These are phyloP conservation scores for Spinacia oleracea DNA, from an alignment of 179 eudicot genomes.

Conservation along the genomic window DNA sequence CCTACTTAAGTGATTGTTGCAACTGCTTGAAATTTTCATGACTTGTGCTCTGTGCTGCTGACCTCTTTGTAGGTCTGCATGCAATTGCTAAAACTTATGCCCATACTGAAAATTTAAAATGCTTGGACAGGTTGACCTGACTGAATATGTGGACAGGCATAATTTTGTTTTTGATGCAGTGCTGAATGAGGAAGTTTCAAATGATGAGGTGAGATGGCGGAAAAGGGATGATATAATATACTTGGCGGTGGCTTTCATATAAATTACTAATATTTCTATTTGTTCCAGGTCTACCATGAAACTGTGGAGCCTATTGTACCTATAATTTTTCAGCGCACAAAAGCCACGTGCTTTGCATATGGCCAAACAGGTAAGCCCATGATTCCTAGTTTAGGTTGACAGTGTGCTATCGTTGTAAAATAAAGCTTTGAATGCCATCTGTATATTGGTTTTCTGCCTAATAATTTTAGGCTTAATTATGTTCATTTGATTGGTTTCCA, in stretches of 20 bases:
- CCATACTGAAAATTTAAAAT: neutral
- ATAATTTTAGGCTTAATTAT: neutral
- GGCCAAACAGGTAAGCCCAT: conserved; percentile 82
- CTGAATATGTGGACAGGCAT: conserved; percentile 91
- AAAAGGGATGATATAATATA: neutral
- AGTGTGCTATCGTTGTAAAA: neutral
- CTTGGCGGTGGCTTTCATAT: neutral
- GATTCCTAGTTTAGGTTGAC: neutral
- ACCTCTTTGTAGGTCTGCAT: neutral
- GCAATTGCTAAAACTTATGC: neutral
- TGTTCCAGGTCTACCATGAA: conserved; percentile 78
- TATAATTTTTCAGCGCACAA: conserved; percentile 92
- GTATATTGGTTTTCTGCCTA: neutral
- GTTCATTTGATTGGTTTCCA: neutral
- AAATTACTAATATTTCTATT: conserved; percentile 1
- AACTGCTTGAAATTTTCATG: neutral
- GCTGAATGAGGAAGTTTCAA: conserved; percentile 94
- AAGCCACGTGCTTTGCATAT: conserved; percentile 99
- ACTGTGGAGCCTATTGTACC: conserved; percentile 99
- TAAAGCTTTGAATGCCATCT: neutral
- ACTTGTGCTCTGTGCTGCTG: neutral
- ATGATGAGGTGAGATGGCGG: conserved; percentile 79
- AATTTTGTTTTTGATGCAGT: conserved; percentile 99
- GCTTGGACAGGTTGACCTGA: conserved; percentile 85
- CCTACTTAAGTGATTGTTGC: neutral